Conservation (phyloP, 2,329 filamentous ascomycete genomes). For the Aciculosporium take region DNA sequence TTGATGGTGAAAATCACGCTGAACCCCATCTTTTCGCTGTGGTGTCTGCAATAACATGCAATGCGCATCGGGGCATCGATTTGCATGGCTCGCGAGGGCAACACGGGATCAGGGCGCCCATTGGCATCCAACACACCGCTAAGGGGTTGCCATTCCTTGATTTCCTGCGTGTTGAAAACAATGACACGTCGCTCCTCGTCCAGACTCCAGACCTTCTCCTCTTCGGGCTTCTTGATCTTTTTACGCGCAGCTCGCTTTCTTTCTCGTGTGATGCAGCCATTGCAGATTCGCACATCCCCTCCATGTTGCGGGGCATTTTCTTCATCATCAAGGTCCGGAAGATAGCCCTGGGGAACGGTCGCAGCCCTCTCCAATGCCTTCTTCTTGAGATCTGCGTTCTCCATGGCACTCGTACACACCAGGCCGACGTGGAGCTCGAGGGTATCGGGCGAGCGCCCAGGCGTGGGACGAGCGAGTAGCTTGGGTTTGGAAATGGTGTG, state of each 20-base stretch:
- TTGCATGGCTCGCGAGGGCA: slow-evolving; percentile 50
- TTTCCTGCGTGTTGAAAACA: slow-evolving; percentile 80
- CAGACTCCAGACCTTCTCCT: slow-evolving; percentile 74
- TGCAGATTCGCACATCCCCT: slow-evolving; percentile 85
- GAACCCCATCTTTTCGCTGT: slow-evolving; percentile 86
- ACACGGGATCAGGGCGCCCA: slow-evolving; percentile 30
- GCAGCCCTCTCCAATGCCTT: slow-evolving; percentile 50
- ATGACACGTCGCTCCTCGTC: slow-evolving; percentile 72
- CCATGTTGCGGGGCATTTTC: slow-evolving; percentile 68
- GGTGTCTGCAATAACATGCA: slow-evolving; percentile 91
- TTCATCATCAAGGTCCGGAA: slow-evolving; percentile 36
- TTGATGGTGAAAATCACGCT: slow-evolving; percentile 89
- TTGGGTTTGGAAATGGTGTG: slow-evolving; percentile 94
- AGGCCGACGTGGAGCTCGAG: slow-evolving; percentile 68
- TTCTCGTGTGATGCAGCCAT: slow-evolving; percentile 82
- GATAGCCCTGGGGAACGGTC: slow-evolving; percentile 23
- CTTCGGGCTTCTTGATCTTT: slow-evolving; percentile 83
- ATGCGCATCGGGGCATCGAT: slow-evolving; percentile 88
- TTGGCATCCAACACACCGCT: slow-evolving; percentile 33
- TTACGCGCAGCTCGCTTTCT: slow-evolving; percentile 82
- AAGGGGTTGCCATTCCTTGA: slow-evolving; percentile 66
- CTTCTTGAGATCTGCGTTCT: slow-evolving; percentile 49
- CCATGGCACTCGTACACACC: slow-evolving; percentile 87
- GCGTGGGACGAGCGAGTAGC: slow-evolving; percentile 59
- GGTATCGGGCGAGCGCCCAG: slow-evolving; percentile 54